phyloP scores from a whole-genome alignment of 2,329 filamentous ascomycete genomes.

The Aspergillus pseudoglaucus region DNA sequence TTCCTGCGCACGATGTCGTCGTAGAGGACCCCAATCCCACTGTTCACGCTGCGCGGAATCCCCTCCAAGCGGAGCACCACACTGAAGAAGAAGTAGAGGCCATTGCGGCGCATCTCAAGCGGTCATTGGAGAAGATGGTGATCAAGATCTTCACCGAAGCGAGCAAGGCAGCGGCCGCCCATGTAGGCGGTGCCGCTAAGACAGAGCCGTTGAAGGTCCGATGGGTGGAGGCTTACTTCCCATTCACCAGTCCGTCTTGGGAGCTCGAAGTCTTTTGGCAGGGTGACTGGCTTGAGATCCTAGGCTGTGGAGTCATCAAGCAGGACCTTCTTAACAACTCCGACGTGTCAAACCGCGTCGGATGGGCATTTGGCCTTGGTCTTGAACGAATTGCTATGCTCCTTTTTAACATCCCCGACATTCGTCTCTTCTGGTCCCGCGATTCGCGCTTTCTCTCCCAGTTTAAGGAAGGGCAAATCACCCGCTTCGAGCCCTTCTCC shows the following conservation, averaged over 20 bases:
- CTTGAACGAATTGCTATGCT: constrained; percentile 96
- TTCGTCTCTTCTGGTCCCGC: constrained; percentile 88
- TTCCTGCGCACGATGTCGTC: constrained; percentile 67
- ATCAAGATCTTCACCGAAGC: constrained; percentile 81
- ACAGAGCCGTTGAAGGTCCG: constrained; percentile 74
- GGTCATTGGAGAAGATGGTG: constrained; percentile 81
- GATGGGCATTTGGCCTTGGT: constrained; percentile 94
- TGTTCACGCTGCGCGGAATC: constrained; percentile 71
- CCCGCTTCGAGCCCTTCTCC: constrained; percentile 77
- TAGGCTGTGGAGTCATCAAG: constrained; percentile 86
- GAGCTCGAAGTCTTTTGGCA: constrained; percentile 94
- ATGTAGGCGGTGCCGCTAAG: constrained; percentile 39
- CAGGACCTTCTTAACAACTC: constrained; percentile 76
- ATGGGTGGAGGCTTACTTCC: constrained; percentile 97
- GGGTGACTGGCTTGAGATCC: constrained; percentile 89
- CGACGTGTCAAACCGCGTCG: constrained; percentile 65
- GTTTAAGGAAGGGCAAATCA: constrained; percentile 55
- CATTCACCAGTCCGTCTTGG: constrained; percentile 92
- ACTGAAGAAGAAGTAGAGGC: constrained; percentile 71
- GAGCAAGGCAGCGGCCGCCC: constrained; percentile 54
- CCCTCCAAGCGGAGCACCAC: constrained; percentile 68
- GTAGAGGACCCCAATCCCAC: constrained; percentile 81
- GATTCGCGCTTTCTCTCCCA: constrained; percentile 82
- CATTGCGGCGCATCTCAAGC: constrained; percentile 77
- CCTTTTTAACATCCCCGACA: constrained; percentile 91